Evolutionary conservation across 306 rosid genomes (phyloP).

Genomic region (Citrullus colocynthis): DNA sequence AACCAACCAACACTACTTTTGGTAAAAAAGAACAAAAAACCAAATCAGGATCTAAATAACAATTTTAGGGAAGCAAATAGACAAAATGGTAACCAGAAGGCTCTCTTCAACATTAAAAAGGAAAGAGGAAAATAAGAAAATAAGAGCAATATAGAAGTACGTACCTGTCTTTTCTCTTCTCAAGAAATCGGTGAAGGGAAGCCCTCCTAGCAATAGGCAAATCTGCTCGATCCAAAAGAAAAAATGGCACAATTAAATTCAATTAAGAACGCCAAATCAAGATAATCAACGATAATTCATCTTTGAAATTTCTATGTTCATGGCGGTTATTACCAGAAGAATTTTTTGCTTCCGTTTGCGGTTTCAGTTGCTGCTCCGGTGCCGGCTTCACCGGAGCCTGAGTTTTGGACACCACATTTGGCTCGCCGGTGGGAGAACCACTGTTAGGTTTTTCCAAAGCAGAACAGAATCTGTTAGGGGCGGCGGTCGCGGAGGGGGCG

Average conservation of each 20-base stretch:
- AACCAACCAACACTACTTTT: background rate
- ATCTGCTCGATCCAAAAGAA: conserved; percentile 24
- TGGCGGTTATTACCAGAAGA: background rate
- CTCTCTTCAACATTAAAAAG: background rate
- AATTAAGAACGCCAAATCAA: background rate
- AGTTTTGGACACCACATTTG: background rate
- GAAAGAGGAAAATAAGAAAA: background rate
- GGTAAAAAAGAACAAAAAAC: background rate
- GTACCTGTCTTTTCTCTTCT: conserved; percentile 91
- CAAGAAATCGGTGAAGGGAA: conserved; percentile 79
- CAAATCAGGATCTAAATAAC: background rate
- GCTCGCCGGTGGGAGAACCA: background rate
- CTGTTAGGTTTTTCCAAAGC: background rate
- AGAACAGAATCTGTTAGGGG: background rate
- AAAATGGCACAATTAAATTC: background rate
- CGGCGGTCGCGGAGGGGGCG: background rate
- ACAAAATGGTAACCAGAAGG: background rate
- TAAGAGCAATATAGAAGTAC: background rate
- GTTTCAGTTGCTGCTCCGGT: background rate
- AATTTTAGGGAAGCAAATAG: background rate
- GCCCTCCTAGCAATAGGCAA: conserved; percentile 71
- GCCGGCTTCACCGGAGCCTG: background rate
- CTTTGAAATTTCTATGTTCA: background rate
- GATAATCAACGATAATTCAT: background rate
- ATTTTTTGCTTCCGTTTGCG: background rate